phyloP scores from a whole-genome alignment of 2,329 filamentous ascomycete species.

The Xylariaceae sp. region DNA sequence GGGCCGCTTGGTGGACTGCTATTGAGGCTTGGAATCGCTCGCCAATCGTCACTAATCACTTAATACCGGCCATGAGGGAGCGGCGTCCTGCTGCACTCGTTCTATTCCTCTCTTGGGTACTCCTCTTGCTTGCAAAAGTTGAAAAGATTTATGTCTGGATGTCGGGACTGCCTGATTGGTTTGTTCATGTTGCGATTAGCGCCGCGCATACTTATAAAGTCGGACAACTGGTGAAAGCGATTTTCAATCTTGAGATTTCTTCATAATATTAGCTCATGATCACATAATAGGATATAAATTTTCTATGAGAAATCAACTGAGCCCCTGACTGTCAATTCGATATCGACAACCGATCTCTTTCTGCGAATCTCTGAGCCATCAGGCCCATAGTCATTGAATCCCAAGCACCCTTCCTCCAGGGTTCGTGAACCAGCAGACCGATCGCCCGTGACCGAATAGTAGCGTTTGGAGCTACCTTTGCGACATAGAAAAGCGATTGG shows the following conservation, averaged over 20 bases:
- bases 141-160: conserved; percentile 12
- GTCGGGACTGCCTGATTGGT: conserved; percentile 8
- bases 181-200: conserved; percentile 6
- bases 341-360: too few relatives aligned
- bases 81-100: conserved; percentile 10
- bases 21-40: conserved; percentile 10
- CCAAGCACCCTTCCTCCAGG: neutral
- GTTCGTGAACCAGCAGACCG: neutral
- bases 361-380: neutral
- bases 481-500: neutral
- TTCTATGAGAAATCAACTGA: too few relatives aligned
- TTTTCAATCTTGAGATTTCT: conserved; percentile 5
- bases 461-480: neutral
- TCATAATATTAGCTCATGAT: too few relatives aligned
- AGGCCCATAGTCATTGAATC: neutral
- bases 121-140: conserved; percentile 6
- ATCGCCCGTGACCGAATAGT: neutral
- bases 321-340: too few relatives aligned
- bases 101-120: conserved; percentile 10
- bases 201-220: conserved; percentile 1
- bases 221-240: conserved; percentile 3
- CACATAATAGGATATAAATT: too few relatives aligned
- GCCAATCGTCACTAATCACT: conserved; percentile 6
- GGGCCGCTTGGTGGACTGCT: conserved; percentile 10
- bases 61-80: conserved; percentile 7